Evolutionary conservation across 306 rosid genomes (phyloP).

Genomic region (Vigna hirtella): DNA sequence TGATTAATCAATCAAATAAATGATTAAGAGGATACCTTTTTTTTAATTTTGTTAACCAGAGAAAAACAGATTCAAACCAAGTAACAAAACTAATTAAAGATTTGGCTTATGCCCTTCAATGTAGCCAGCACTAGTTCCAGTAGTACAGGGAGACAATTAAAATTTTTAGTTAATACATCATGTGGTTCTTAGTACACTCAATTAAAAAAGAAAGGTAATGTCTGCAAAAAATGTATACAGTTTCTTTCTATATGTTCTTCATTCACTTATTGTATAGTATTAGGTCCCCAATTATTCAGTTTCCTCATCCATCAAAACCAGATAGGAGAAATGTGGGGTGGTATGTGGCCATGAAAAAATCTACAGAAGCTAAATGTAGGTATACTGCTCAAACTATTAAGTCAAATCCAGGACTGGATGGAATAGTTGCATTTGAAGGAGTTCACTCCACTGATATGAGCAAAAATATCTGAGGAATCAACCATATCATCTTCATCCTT

Average conservation of each 20-base stretch:
- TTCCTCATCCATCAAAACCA: conserved; percentile 51
- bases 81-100: conserved; percentile 17
- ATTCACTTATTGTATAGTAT: conserved; percentile 57
- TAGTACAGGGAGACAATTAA: conserved; percentile 26
- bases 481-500: conserved; percentile 94
- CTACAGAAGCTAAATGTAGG: conserved; percentile 46
- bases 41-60: neutral
- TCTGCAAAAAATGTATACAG: conserved; percentile 62
- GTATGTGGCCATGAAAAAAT: conserved; percentile 69
- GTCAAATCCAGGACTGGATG: conserved; percentile 90
- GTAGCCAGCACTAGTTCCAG: conserved; percentile 36
- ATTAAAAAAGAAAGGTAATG: conserved; percentile 30
- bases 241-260: conserved; percentile 51
- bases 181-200: conserved; percentile 41
- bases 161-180: conserved; percentile 43
- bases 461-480: conserved; percentile 95
- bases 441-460: conserved; percentile 99
- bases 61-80: conserved; percentile 3
- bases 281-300: conserved; percentile 67
- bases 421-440: conserved; percentile 94
- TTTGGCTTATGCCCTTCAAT: conserved; percentile 29
- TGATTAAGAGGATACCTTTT: neutral
- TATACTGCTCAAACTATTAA: conserved; percentile 32
- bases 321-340: conserved; percentile 51
- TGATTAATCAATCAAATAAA: neutral